Base-by-base conservation (phyloP, 306 rosid species). In the Lupinus albus region DNA sequence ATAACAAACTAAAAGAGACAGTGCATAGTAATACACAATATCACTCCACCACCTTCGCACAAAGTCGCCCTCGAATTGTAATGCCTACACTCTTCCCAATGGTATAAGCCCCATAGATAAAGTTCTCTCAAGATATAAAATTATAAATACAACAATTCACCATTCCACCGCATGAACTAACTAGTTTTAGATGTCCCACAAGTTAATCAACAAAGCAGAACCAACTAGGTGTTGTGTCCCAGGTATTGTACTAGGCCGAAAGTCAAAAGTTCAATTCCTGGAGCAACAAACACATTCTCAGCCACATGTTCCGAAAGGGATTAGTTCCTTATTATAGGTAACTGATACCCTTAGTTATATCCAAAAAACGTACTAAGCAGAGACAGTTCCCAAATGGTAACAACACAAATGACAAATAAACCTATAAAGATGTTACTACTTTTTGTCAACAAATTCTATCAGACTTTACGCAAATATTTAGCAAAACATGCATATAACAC, bases 1-100 rank as follows among this genome's bases (percentile, higher is more conserved):
- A 12, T 14, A 46, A 20, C 41, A 38, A 38, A 11, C 60, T 6
- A 38, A 66, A 33, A 46, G 51, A 2, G 57, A 65, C 11, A 33
- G 51, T 18, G 62, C 41, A 52, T 38, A 67, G 50, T 41, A 52
- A 39, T 41, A 68, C 41, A 52, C 3, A 1, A 42, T 3, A 42
- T 42, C 6, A 42, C 11, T 11, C 47, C 47, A 42, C 47, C 13
- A 42, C 6, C 47, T 11, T 42, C 47, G 1, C 14, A 42, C n/a
- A 42, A 42, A 42, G 4, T 0, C 6, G 11, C 13, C 3, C 13
- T 11, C 11, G 13, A 42, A 42, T 42, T 11, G 11, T 4, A 42
- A 42, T 42, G 12, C 11, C 47, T 42, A 11, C 47, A 11, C 47
- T 42, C 4, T 9, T 39, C 45, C 13, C 47, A 42, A 11, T 12